These are phyloP conservation scores for Leptodermis oblonga DNA, from an alignment of 257 asterid genomes.

Conservation along the genomic window DNA sequence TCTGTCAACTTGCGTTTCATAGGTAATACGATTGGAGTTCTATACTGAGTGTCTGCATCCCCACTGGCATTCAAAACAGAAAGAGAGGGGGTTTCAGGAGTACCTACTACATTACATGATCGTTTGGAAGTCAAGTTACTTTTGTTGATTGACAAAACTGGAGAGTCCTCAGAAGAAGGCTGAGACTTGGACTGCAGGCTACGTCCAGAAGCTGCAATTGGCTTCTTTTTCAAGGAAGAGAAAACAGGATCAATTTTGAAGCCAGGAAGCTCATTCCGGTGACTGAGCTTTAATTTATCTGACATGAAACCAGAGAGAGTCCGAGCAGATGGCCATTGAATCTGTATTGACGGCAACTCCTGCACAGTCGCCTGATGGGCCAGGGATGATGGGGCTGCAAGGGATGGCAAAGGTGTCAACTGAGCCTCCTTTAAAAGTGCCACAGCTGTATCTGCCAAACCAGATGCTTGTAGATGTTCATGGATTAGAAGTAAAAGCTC, in stretches of 20 bases:
- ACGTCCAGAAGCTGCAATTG: slow-evolving; percentile 37
- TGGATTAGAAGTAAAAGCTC: slow-evolving; percentile 89
- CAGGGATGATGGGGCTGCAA: slow-evolving; percentile 82
- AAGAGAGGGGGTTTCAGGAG: slow-evolving; percentile 47
- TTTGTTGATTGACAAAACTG: slow-evolving; percentile 38
- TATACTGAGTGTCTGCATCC: slow-evolving; percentile 44
- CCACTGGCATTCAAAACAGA: slow-evolving; percentile 43
- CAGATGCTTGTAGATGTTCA: slow-evolving; percentile 95
- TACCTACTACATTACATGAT: slow-evolving; percentile 31
- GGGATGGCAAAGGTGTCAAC: slow-evolving; percentile 82
- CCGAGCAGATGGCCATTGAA: slow-evolving; percentile 93
- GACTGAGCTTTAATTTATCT: slow-evolving; percentile 45
- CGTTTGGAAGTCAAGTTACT: slow-evolving; percentile 31
- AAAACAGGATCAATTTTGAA: slow-evolving; percentile 45
- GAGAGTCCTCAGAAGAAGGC: slow-evolving; percentile 42
- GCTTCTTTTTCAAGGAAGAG: slow-evolving; percentile 55
- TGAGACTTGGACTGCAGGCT: slow-evolving; percentile 33
- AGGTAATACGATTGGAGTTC: slow-evolving; percentile 84
- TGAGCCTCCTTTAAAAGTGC: slow-evolving; percentile 87
- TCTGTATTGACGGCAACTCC: slow-evolving; percentile 59
- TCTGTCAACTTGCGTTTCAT: slow-evolving; percentile 83
- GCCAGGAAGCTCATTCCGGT: slow-evolving; percentile 41
- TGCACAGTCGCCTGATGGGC: slow-evolving; percentile 64
- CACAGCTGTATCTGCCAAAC: slow-evolving; percentile 64
- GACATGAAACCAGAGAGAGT: slow-evolving; percentile 63